Evolutionary conservation across 495 filamentous ascomycete genomes (phyloP).

Genomic region (Daldinia loculata): DNA sequence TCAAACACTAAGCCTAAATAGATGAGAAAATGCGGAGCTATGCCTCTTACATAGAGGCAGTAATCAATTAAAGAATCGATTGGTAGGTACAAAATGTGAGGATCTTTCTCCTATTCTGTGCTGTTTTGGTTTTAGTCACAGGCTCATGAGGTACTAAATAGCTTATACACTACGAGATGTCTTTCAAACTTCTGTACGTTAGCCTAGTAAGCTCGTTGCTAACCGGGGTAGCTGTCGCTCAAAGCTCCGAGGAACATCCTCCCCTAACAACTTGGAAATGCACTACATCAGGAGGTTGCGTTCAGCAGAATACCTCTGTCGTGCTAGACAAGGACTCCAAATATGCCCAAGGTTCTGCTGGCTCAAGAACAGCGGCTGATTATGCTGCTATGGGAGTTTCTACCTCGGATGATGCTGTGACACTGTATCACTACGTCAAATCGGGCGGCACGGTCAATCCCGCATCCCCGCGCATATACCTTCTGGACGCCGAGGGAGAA

Average conservation of each 20-base stretch:
- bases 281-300: conserved; percentile 49
- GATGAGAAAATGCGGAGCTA: conserved; percentile 35
- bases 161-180: conserved; percentile 24
- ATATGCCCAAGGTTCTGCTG: conserved; percentile 30
- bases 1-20: conserved; percentile 41
- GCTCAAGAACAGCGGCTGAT: conserved; percentile 35
- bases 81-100: conserved; percentile 24
- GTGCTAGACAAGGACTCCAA: conserved; percentile 52
- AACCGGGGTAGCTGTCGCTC: conserved; percentile 22
- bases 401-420: conserved; percentile 37
- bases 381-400: conserved; percentile 42
- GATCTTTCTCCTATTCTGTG: conserved; percentile 22
- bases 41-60: conserved; percentile 19
- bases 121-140: conserved; percentile 12
- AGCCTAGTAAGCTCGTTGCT: conserved; percentile 36
- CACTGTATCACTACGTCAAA: conserved; percentile 43
- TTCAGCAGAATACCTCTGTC: conserved; percentile 50
- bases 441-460: conserved; percentile 40
- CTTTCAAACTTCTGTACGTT: conserved; percentile 37
- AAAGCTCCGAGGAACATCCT: conserved; percentile 49
- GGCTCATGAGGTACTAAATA: conserved; percentile 2
- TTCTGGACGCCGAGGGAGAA: conserved; percentile 56
- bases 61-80: conserved; percentile 25
- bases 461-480: conserved; percentile 61
- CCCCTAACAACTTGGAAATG: conserved; percentile 54